Base-by-base conservation (phyloP, 1,284 basidiomycete genomes). In the Phylloboletellus chloephorus region DNA sequence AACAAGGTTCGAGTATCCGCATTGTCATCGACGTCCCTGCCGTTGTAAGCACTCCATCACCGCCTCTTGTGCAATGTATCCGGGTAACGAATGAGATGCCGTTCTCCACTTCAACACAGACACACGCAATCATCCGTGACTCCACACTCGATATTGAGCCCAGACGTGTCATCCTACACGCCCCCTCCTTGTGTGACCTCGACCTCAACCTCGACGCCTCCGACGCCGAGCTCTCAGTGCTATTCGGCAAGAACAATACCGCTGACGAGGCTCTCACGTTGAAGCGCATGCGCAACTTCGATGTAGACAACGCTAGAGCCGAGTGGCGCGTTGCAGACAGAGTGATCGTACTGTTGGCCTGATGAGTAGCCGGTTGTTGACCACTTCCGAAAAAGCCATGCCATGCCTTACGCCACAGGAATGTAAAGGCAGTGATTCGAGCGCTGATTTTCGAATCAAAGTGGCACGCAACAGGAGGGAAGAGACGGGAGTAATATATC, bases 91-190 rank as follows among this genome's bases (percentile, higher is more conserved):
- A 15, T n/a, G n/a, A n/a, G n/a, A n/a, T 11, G 3, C 22, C 39
- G 2, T 48, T 12, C 39, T 38, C 39, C 32, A 17, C 22, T 21
- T 21, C 37, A 34, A 47, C 41, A 43, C 39, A 82, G 79, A 74
- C 71, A 5, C 71, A 52, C 37, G 51, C 62, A 16, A 50, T 65
- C 26, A 67, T 81, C 31, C 44, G 66, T 15, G 48, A 57, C 3
- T 67, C 78, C 1, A 71, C 71, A 0, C 72, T 86, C 9, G 81
- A 84, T 48, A 47, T 86, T 15, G 79, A 82, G 49, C 65, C 74
- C 1, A 67, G 73, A 15, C 69, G 79, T 9, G 44, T 86, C 23
- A 58, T 76, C 13, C 55, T 86, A 9, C 48, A 61, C 29, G 52
- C 80, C 13, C 78, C 80, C 1, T 51, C 53, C 12, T 53, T 65